Base-by-base conservation (phyloP, 2,329 filamentous ascomycete genomes). In the Fusarium oxysporum region DNA sequence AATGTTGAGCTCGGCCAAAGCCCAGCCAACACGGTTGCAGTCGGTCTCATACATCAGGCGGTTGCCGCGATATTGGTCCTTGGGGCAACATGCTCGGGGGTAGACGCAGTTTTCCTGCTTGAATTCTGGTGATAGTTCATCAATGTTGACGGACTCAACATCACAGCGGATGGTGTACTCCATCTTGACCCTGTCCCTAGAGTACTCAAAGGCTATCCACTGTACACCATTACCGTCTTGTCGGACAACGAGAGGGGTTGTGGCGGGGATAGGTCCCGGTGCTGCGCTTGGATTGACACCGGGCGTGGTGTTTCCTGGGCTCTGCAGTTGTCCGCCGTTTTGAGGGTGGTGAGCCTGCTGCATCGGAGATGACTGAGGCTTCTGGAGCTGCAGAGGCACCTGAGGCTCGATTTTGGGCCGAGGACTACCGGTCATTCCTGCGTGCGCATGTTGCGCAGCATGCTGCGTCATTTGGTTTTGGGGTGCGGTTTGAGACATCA, bases 1-100 rank as follows among this genome's bases (percentile, higher is more conserved):
- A 12, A 95, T 92, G 82, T 99, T 99, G 60, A 99, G 85, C 80
- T 98, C 93, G 5, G 96, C 96, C 75, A 99, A 85, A 17, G 96
- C 96, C 96, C 96, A 99, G n/a, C 96, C 96, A n/a, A 99, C 96
- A 1, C 95, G 94, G 84, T 99, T 99, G 88, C 96, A 99, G 84
- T 99, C 96, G 21, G 94, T 98, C 86, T 99, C 96, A 82, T 99
- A 99, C 76, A 96, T 93, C 75, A 98, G 85, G 21, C 96, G 92
- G 82, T 99, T 99, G 69, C 96, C 96, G 68, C 95, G 92, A 86
- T 99, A 99, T 81, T 97, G 93, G 66, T 98, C 96, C 83, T 98
- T 98, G 75, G 91, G 90, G 82, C 95, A 97, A 86, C 95, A 98
- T 8, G 96, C 96, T 68, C 96, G 91, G 6, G 96, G 96, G 80